Base-by-base conservation (phyloP, 495 filamentous ascomycete species). In the Usnea hakonensis region DNA sequence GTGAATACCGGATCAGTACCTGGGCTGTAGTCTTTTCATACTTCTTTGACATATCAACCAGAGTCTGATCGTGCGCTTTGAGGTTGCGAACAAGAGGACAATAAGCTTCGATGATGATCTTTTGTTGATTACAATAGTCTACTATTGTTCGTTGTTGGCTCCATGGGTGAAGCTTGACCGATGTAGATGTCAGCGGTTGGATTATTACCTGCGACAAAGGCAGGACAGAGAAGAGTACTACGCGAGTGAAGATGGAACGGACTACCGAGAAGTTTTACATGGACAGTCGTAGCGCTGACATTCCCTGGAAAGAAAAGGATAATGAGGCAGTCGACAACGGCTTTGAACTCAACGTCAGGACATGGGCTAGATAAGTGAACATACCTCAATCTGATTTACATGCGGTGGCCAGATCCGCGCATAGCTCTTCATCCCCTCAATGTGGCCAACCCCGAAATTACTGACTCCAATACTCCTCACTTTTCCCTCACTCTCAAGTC, bases 371-470 rank as follows among this genome's bases (percentile, higher is more conserved):
- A 32, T 17, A 7, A 28, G 37, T 13, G 55, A 33, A 43, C 53
- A 50, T 63, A 85, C 83, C 79, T 86, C 83, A 70, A 89, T 83
- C 66, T 90, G 87, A 70, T 90, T 88, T 6, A 88, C 84, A 38
- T 81, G 79, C 23, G 85, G 86, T 60, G 87, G 87, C 77, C 78
- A 86, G 5, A 83, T 76, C 63, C 78, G 78, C 23, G 85, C 83
- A 72, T 80, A 85, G 16, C 68, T 64, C 72, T 81, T 85, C 79
- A 90, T 72, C 67, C 84, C 79, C 67, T 86, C 80, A 55, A 87
- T 81, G 61, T 85, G 80, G 33, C 74, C 69, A 43, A 83, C 79
- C 3, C 82, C 87, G 68, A 81, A 89, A 67, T 90, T 90, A 69
- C 84, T 86, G 30, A 90, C 87, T 0, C 87, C 87, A 68, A 89